A percentile compares a stretch with the other conserved stretches of the same genome.
Evolutionary conservation across 2,329 filamentous ascomycete species (phyloP).

Genomic region (Plenodomus tracheiphilus): DNA sequence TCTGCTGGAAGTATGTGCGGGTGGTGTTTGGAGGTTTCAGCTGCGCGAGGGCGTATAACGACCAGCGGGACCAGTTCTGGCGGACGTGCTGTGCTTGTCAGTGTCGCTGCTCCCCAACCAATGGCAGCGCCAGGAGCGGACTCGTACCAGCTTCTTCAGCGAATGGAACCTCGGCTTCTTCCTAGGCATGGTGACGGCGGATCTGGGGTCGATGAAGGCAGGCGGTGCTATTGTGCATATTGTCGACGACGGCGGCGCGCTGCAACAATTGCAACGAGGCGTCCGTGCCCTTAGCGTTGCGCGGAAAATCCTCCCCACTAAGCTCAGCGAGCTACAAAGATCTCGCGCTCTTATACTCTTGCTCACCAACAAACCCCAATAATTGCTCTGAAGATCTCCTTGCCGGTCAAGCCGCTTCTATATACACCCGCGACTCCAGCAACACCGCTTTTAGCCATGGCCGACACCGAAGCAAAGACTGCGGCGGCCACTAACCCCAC

Average conservation of each 20-base stretch:
- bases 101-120: not conserved
- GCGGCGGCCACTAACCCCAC: constrained; percentile 23
- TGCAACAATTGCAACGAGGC: constrained; percentile 6
- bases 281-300: constrained; percentile 7
- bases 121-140: not conserved
- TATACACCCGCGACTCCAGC: constrained; percentile 10
- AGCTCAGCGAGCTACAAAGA: constrained; percentile 2
- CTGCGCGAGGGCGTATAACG: constrained; percentile 82
- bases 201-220: constrained; percentile 3
- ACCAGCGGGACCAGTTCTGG: constrained; percentile 97
- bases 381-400: constrained; percentile 1
- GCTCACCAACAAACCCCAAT: constrained; percentile 1
- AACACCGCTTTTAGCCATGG: constrained; percentile 18
- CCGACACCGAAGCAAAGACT: constrained; percentile 24
- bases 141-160: constrained; percentile 66
- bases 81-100: constrained; percentile 72
- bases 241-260: constrained; percentile 7
- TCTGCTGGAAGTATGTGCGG: constrained; percentile 92
- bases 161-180: constrained; percentile 64
- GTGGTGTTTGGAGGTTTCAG: constrained; percentile 48
- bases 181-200: constrained; percentile 44
- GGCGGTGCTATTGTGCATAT: constrained; percentile 8
- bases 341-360: not conserved
- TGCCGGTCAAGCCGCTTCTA: constrained; percentile 1
- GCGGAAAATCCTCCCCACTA: constrained; percentile 17